Evolutionary conservation across 2,329 filamentous ascomycete species (phyloP), one percentile per base, ranked within the genome.

Genomic region (Botrytis deweyae): DNA sequence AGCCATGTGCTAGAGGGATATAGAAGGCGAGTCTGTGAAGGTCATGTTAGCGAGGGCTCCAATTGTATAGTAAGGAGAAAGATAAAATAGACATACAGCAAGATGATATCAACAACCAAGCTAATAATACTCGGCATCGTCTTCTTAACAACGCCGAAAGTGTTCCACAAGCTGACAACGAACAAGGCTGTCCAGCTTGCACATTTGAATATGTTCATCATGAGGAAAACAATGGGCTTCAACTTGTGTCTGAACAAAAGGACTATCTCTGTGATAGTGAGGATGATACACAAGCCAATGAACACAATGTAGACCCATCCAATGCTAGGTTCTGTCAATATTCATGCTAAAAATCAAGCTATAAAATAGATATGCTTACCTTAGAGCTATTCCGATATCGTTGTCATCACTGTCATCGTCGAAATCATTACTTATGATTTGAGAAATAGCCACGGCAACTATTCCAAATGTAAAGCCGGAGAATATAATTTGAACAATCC

Each of bases 1-100:
- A 74, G 49, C 77, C 78, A 72, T 80, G 79, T 63, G 80, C 74
- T 12, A 80, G 74, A 12, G 79, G 78, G 25, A 79, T 70, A 14
- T 70, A 74, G 72, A 80, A 79, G 40, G 72, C 73, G 8, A 79
- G 58, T 36, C 78, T 80, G 63, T n/a, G 9, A 29, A 36, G 29
- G 22, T 2, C 8, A 36, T 38, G 62, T 74, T 64, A 72, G 63
- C 44, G 14, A 20, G 9, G 38, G 22, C 49, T 63, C 8, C 3
- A n/a, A 66, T 36, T 25, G 4, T 18, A 46, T 20, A 38, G 3
- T 4, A 0, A 18, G 59, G 18, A 20, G 18, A 7, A 33, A 2
- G 8, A 22, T 33, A 12, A 52, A 7, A 70, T 62, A 16, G 16
- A 75, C 74, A 4, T 77, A 78, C 76, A 78, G 59, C 52, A 80